Base-by-base conservation (phyloP, 768 basidiomycete genomes). In the Mycena maculata region DNA sequence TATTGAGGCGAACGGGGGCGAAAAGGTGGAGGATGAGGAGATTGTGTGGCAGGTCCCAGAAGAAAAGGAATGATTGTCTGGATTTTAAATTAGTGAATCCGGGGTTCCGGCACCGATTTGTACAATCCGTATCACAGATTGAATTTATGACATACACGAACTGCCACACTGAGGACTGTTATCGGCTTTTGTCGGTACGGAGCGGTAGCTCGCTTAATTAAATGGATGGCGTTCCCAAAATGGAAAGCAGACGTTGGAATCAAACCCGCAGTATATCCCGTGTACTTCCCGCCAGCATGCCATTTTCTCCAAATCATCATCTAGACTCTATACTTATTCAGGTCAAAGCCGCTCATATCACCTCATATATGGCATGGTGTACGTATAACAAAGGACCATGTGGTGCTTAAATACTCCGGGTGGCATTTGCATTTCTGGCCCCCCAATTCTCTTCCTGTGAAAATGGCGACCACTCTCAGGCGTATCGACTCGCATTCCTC, bases 1-100 rank as follows among this genome's bases (percentile, higher is more conserved):
- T 68, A 68, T 84, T 25, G 85, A 85, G 67, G 76, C 80, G 9
- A 66, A 73, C n/a, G 71, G 71, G 9, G 67, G 56, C 44, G 71
- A 69, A 28, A 73, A 72, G 18, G 70, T 60, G 53, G 71, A 75
- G 22, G 70, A 74, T 31, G 72, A 76, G 33, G 67, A 63, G 63
- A 61, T 69, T 47, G 67, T 54, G 42, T 60, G 76, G 65, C 70
- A 78, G 63, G 68, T 64, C 28, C 71, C 74, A 49, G 68, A 71
- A 36, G 69, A 72, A 20, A 62, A 60, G 28, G 71, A 69, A 52
- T 57, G 45, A 64, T 31, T 47, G 28, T 22, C 44, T 45, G 20
- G 16, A 59, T 65, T 60, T 25, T n/a, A n/a, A 58, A 16, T n/a
- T n/a, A n/a, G n/a, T n/a, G n/a, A n/a, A n/a, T n/a, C n/a, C n/a